Evolutionary conservation across 1,284 basidiomycete genomes (phyloP).

Genomic region (Cutaneotrichosporon mucoides): DNA sequence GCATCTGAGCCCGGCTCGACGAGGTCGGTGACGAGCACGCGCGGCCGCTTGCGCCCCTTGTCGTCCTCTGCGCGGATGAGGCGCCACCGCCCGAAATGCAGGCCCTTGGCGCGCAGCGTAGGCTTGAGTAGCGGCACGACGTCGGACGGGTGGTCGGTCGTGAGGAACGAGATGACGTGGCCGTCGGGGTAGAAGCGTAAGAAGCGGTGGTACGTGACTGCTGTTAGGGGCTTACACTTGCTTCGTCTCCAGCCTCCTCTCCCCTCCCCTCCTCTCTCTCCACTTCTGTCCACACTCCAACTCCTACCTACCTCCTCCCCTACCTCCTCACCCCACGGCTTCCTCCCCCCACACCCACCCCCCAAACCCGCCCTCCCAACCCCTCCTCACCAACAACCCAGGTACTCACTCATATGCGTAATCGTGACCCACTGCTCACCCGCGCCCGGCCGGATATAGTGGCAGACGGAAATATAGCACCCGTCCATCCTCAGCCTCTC

Average conservation of each 20-base stretch:
- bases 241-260: neutral
- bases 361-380: too few relatives aligned
- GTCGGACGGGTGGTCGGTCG: conserved; percentile 73
- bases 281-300: too few relatives aligned
- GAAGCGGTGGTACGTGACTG: conserved; percentile 51
- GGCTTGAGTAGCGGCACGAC: conserved; percentile 74
- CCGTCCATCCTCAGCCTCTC: conserved; percentile 79
- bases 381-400: too few relatives aligned
- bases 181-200: conserved; percentile 87
- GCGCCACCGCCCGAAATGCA: conserved; percentile 46
- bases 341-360: too few relatives aligned
- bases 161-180: conserved; percentile 75
- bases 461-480: conserved; percentile 83
- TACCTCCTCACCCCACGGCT: too few relatives aligned
- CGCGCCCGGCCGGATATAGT: conserved; percentile 66
- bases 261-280: too few relatives aligned
- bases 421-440: conserved; percentile 75
- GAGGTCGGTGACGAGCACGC: conserved; percentile 37
- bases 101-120: conserved; percentile 69
- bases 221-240: neutral
- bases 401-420: conserved; percentile 45
- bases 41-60: conserved; percentile 1
- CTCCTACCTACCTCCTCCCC: too few relatives aligned
- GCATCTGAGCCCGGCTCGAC: conserved; percentile 44
- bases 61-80: conserved; percentile 26